A percentile compares a stretch with the other conserved stretches of the same genome.
These are phyloP conservation scores for Alternaria longipes DNA, from an alignment of 2,329 filamentous ascomycete genomes.

Conservation along the genomic window DNA sequence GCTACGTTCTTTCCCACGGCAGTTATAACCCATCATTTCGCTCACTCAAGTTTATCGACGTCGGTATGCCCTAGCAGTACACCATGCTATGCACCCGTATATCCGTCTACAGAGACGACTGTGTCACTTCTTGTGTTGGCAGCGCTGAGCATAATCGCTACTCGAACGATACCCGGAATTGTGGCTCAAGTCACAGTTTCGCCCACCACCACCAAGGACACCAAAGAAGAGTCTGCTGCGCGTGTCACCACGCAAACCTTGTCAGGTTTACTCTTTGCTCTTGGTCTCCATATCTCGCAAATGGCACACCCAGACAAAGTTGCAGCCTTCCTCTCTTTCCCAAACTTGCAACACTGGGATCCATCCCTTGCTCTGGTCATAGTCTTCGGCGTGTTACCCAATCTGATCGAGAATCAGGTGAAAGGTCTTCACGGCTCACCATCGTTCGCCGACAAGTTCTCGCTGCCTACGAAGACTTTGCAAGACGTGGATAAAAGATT, in stretches of 20 bases:
- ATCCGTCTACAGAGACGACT: constrained; percentile 46
- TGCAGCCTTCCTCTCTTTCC: constrained; percentile 59
- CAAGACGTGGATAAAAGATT: constrained; percentile 61
- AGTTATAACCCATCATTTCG: constrained; percentile 49
- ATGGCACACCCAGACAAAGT: constrained; percentile 63
- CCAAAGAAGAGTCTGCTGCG: constrained; percentile 33
- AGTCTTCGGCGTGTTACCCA: constrained; percentile 60
- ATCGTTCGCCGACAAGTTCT: constrained; percentile 54
- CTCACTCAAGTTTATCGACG: constrained; percentile 53
- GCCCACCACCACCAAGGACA: neutral
- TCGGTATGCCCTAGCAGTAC: constrained; percentile 47
- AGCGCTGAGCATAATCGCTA: constrained; percentile 36
- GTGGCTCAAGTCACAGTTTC: constrained; percentile 22
- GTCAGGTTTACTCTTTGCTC: constrained; percentile 60
- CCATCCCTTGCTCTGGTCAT: constrained; percentile 61
- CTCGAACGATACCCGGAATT: constrained; percentile 33
- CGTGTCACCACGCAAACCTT: constrained; percentile 54
- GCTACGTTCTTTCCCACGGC: constrained; percentile 47
- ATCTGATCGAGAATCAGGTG: constrained; percentile 45
- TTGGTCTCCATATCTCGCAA: constrained; percentile 61
- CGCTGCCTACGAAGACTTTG: constrained; percentile 56
- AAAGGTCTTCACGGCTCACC: constrained; percentile 48
- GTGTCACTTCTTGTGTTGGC: constrained; percentile 50
- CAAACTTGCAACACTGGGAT: constrained; percentile 56
- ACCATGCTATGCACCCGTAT: constrained; percentile 59